Evolutionary conservation across 129 eudicot genomes (phyloP).

Genomic region (Cynara cardunculus): DNA sequence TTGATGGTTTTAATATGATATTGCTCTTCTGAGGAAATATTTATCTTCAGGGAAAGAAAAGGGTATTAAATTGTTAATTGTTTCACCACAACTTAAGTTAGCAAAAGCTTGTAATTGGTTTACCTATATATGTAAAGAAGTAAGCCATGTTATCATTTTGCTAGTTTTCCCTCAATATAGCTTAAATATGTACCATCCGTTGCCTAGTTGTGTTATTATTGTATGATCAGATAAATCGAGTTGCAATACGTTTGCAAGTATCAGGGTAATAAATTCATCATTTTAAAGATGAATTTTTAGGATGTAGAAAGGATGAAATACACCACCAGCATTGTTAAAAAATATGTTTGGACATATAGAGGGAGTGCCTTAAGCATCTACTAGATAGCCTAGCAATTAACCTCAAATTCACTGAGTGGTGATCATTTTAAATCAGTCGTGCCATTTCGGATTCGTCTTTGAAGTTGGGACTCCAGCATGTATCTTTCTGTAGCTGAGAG

Average conservation of each 20-base stretch:
- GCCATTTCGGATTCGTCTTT: neutral
- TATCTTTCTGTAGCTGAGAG: neutral
- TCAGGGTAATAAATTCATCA: neutral
- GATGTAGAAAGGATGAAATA: neutral
- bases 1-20: neutral
- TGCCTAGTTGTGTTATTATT: neutral
- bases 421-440: neutral
- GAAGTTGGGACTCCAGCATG: neutral
- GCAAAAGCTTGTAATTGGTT: neutral
- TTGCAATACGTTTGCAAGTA: neutral
- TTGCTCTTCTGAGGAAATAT: neutral
- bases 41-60: neutral
- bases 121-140: neutral
- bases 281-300: neutral
- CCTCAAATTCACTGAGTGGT: neutral
- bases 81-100: neutral
- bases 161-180: neutral
- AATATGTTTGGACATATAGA: neutral
- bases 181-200: neutral
- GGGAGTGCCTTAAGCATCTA: neutral
- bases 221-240: neutral
- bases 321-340: neutral
- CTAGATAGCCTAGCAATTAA: neutral
- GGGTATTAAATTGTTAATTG: neutral
- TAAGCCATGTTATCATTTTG: neutral